Evolutionary conservation across 148 eudicot genomes (phyloP).

Genomic region (Hydrangea macrophylla): DNA sequence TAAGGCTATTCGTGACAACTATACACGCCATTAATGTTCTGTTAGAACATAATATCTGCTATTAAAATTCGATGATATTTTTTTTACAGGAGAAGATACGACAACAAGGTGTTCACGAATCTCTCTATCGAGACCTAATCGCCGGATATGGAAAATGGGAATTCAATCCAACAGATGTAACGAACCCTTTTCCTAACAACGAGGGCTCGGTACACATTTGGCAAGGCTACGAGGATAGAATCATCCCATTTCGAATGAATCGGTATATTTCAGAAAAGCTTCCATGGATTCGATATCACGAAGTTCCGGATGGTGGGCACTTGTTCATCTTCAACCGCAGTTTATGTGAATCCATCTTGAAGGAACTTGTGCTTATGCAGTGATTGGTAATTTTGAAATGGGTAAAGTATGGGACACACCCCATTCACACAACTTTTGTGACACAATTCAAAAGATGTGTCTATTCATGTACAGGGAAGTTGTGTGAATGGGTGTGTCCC

Average conservation of each 20-base stretch:
- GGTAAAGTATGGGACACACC: no score
- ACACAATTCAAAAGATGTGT: no score
- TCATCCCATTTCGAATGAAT: slow-evolving; percentile 39
- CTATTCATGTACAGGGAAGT: no score
- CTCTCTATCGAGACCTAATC: slow-evolving; percentile 64
- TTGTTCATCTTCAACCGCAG: slow-evolving; percentile 24
- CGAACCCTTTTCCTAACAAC: slow-evolving; percentile 56
- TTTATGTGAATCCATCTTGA: slow-evolving; percentile 44
- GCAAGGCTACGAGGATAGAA: slow-evolving; percentile 73
- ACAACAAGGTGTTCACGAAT: slow-evolving; percentile 65
- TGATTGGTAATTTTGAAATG: no score
- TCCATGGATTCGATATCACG: slow-evolving; percentile 50
- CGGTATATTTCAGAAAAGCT: slow-evolving; percentile 33
- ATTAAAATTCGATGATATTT: neutral
- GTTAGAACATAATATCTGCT: neutral
- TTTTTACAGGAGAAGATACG: slow-evolving; percentile 54
- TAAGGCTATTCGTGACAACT: no score
- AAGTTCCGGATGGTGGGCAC: slow-evolving; percentile 49
- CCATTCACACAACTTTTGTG: no score
- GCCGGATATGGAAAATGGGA: slow-evolving; percentile 64
- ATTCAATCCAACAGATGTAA: slow-evolving; percentile 53
- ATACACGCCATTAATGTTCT: neutral
- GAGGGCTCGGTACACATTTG: slow-evolving; percentile 76
- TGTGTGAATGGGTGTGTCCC: no score
- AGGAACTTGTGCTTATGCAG: slow-evolving; percentile 46